Conservation (phyloP, 257 asterid genomes). For the Cynanchum wilfordii region DNA sequence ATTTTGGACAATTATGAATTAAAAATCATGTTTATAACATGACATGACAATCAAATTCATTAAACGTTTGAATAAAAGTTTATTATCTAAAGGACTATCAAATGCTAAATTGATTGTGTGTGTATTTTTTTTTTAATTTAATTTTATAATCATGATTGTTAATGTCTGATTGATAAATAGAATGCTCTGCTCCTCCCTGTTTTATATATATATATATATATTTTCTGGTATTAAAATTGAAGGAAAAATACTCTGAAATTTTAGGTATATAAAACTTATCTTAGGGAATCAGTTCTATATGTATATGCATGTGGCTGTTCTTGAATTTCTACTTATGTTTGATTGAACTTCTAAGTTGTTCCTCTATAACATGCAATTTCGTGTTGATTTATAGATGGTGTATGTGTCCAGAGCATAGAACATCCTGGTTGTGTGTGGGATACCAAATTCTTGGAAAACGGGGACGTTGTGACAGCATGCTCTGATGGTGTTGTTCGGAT, state of each 20-base stretch:
- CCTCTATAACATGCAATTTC: slow-evolving; percentile 16
- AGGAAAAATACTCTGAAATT: neutral
- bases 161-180: neutral
- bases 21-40: too few relatives aligned
- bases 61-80: too few relatives aligned
- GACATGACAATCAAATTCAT: too few relatives aligned
- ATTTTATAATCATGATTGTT: too few relatives aligned
- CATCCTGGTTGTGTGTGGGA: slow-evolving; percentile 99
- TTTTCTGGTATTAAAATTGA: neutral
- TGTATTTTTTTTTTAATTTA: too few relatives aligned
- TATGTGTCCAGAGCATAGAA: slow-evolving; percentile 87
- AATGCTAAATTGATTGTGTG: too few relatives aligned
- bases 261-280: neutral
- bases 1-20: too few relatives aligned
- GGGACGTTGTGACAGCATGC: slow-evolving; percentile 92
- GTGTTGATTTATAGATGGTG: slow-evolving; percentile 68
- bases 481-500: slow-evolving; percentile 92
- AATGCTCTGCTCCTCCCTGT: neutral
- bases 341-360: slow-evolving; percentile 13
- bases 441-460: slow-evolving; percentile 83
- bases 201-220: neutral
- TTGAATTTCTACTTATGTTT: slow-evolving; percentile 11
- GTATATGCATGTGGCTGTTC: neutral
- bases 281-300: neutral
- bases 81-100: too few relatives aligned